These are phyloP conservation scores for Komagataella phaffii DNA, from an alignment of 805 yeast genomes.

Conservation along the genomic window DNA sequence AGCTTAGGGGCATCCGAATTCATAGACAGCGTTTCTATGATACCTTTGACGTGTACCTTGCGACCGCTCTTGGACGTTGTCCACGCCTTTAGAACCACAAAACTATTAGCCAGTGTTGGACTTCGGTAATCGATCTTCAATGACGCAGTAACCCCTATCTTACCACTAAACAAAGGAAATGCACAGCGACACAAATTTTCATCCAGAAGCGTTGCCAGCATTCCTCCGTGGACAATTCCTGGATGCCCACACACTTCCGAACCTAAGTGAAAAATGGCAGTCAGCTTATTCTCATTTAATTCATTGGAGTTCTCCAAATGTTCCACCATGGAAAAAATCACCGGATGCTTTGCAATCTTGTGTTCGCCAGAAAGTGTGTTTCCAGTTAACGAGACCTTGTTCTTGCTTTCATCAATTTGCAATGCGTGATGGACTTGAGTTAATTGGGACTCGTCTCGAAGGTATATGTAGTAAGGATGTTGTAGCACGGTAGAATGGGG, in stretches of 20 bases:
- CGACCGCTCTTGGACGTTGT: background rate
- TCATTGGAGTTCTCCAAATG: background rate
- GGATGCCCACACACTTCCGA: conserved; percentile 29
- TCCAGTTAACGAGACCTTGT: conserved; percentile 4
- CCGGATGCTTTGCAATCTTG: conserved; percentile 4
- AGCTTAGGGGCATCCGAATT: background rate
- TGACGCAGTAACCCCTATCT: conserved; percentile 37
- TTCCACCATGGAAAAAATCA: conserved; percentile 3
- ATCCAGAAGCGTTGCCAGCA: conserved; percentile 37
- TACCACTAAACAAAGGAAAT: conserved; percentile 29
- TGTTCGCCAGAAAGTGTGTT: conserved; percentile 4
- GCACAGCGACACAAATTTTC: conserved; percentile 40
- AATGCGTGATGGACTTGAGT: background rate
- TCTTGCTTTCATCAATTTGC: conserved; percentile 1
- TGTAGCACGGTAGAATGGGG: background rate
- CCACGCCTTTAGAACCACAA: conserved; percentile 1
- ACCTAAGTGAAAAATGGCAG: conserved; percentile 33
- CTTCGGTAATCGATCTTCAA: conserved; percentile 25
- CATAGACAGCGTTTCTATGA: background rate
- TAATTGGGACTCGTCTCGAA: background rate
- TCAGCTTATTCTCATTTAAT: conserved; percentile 22
- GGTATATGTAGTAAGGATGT: conserved; percentile 2
- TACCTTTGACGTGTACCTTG: conserved; percentile 1
- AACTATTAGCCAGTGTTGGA: conserved; percentile 7
- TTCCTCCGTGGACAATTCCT: conserved; percentile 40